Evolutionary conservation across 2,329 filamentous ascomycete genomes (phyloP), one percentile per base, ranked within the genome.

Genomic region (Fusarium clavum): DNA sequence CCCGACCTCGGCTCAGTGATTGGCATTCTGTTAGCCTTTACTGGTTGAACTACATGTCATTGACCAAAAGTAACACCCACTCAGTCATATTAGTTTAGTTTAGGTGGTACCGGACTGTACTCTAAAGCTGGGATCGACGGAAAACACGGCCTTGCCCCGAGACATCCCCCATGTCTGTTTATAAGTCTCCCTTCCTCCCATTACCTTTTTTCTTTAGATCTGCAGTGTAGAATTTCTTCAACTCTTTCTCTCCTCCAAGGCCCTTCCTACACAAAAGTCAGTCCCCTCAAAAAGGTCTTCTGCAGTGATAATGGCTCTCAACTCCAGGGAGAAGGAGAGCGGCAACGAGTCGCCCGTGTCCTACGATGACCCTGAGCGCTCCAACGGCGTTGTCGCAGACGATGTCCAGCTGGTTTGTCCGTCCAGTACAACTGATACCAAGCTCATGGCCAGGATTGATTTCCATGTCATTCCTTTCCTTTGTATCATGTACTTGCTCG

Each of bases 401-500:
- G n/a, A 75, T 69, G 8, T 76, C 74, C 22, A 71, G 30, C 14
- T 63, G 61, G 51, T 56, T 80, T 86, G 85, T 65, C 87, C 87
- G 34, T 71, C 84, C 55, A 83, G 86, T 77, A 89, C 86, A 6
- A 89, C 87, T 4, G 91, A 94, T 81, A 83, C 84, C 69, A 87
- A 83, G 73, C 83, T 95, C 63, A 86, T 93, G 81, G 80, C 85
- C 66, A 91, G 90, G 79, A 90, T 94, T 75, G 92, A 94, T 78
- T 77, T 89, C 69, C 88, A 87, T 71, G 85, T 95, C 54, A 83
- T 95, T 55, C 92, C 92, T 1, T 91, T 91, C 70, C 83, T 95
- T 57, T 91, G 88, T 76, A 83, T 94, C 64, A 83, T 94, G 78
- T 94, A 93, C 77, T 80, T 92, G 43, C 82, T 92, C 51, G 90